Percentiles rank a stretch among this genome's conserved stretches.
These are phyloP conservation scores for Pittosporum tobira DNA, from an alignment of 129 eudicot species.

Conservation along the genomic window DNA sequence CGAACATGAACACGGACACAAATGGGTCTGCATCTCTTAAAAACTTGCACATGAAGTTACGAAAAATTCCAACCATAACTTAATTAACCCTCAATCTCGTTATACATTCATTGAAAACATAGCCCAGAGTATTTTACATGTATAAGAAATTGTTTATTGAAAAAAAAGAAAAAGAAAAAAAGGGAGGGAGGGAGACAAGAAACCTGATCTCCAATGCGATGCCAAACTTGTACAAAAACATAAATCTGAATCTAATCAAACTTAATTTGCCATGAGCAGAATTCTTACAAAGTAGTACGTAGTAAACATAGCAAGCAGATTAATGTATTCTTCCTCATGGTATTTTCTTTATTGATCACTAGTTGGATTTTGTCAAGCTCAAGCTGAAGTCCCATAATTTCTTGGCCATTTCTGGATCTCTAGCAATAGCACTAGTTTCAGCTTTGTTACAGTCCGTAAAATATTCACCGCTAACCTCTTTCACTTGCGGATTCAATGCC, in stretches of 20 bases:
- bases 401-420: conserved; percentile 53
- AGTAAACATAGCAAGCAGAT: neutral
- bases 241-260: no score
- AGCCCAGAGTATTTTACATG: no score
- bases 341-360: neutral
- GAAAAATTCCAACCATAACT: no score
- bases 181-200: no score
- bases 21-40: no score
- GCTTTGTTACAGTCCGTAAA: conserved; percentile 50
- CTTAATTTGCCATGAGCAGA: neutral
- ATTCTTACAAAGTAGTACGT: neutral
- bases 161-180: no score
- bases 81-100: no score
- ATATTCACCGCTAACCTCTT: conserved; percentile 72
- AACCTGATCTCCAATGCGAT: no score
- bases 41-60: no score
- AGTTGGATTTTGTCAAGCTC: conserved; percentile 29
- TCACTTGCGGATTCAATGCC: conserved; percentile 70
- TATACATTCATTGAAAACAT: no score
- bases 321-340: neutral
- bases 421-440: conserved; percentile 26
- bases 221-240: neutral
- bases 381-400: conserved; percentile 80
- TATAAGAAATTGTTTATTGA: no score
- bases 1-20: no score